Conservation (phyloP, 2,329 filamentous ascomycete genomes). For the Ceratocystiopsis minuta region DNA sequence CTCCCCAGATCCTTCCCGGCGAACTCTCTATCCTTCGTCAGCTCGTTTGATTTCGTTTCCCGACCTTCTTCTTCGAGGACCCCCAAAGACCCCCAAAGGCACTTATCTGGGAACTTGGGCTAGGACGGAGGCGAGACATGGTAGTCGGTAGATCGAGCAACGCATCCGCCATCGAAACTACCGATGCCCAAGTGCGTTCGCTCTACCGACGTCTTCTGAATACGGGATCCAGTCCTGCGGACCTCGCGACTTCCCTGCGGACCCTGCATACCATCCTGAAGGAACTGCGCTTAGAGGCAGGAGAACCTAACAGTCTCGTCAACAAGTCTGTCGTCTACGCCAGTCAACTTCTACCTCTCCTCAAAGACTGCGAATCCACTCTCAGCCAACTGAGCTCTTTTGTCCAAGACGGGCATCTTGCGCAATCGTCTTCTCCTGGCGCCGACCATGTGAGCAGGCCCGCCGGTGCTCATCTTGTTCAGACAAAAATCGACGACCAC, state of each 20-base stretch:
- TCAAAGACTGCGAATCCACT: constrained; percentile 36
- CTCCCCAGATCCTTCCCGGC: no score
- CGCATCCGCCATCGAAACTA: constrained; percentile 31
- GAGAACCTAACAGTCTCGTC: constrained; percentile 37
- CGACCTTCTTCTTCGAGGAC: no score
- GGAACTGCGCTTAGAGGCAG: constrained; percentile 38
- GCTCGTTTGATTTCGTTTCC: no score
- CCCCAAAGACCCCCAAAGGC: no score
- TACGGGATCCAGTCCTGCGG: constrained; percentile 29
- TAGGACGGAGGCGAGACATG: constrained; percentile 8
- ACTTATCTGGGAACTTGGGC: no score
- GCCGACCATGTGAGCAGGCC: constrained; percentile 16
- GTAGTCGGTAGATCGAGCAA: constrained; percentile 12
- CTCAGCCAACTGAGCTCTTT: constrained; percentile 36
- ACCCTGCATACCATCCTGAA: constrained; percentile 36
- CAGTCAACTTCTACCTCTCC: constrained; percentile 29
- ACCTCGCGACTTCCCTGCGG: constrained; percentile 31
- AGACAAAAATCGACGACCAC: constrained; percentile 30
- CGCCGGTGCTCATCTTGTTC: constrained; percentile 23
- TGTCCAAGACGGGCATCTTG: constrained; percentile 25
- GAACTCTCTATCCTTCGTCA: no score
- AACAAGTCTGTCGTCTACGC: constrained; percentile 20
- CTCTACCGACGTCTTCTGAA: constrained; percentile 36
- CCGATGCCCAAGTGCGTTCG: constrained; percentile 35
- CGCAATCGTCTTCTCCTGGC: constrained; percentile 5